These are phyloP conservation scores for Vanderwaltozyma polyspora DNA, from an alignment of 805 yeast genomes.

Conservation along the genomic window DNA sequence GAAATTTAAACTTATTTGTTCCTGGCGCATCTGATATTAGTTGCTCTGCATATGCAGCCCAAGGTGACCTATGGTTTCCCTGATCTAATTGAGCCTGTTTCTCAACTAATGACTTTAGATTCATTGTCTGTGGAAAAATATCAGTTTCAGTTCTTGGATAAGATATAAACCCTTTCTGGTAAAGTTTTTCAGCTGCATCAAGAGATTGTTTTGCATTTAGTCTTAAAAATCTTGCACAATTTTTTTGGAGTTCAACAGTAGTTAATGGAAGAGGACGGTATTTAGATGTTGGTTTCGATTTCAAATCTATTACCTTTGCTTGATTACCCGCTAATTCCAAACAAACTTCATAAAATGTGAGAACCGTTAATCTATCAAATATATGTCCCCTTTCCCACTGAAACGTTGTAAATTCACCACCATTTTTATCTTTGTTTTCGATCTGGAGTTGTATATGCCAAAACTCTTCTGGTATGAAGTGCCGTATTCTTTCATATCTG, in stretches of 20 bases:
- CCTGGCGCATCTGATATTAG: conserved; percentile 25
- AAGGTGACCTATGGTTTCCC: conserved; percentile 55
- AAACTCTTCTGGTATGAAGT: conserved; percentile 65
- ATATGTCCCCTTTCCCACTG: conserved; percentile 64
- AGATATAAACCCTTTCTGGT: conserved; percentile 76
- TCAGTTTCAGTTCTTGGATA: conserved; percentile 98
- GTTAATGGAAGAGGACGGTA: conserved; percentile 86
- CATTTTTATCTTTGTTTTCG: conserved; percentile 29
- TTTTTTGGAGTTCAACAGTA: conserved; percentile 85
- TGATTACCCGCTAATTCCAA: conserved; percentile 32
- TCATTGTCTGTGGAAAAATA: conserved; percentile 65
- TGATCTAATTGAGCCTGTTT: conserved; percentile 36
- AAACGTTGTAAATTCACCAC: conserved; percentile 31
- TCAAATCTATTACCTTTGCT: conserved; percentile 42
- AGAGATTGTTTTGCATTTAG: conserved; percentile 73
- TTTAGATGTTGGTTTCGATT: conserved; percentile 55
- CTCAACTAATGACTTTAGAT: conserved; percentile 48
- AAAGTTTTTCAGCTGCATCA: conserved; percentile 70
- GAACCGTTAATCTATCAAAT: conserved; percentile 60
- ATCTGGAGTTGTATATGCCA: conserved; percentile 60
- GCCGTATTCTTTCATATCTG: conserved; percentile 62
- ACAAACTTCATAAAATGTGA: conserved; percentile 59
- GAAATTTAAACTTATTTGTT: conserved; percentile 41
- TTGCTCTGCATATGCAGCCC: conserved; percentile 62
- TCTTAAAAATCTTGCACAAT: conserved; percentile 63